These are phyloP conservation scores for Draba incana DNA, from an alignment of 345 rosid genomes.

Conservation along the genomic window DNA sequence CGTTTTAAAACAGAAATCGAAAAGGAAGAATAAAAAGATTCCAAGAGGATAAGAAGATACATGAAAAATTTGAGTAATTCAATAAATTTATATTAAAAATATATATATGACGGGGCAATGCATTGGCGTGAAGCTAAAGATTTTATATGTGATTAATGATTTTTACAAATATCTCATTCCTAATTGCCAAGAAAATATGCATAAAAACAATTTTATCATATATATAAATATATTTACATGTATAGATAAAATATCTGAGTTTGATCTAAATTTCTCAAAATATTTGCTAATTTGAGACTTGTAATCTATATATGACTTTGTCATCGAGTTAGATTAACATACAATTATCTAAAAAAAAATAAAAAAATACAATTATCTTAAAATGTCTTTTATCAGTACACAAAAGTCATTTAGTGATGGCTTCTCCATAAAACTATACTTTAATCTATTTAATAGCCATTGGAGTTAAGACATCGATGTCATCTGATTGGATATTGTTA, in stretches of 20 bases:
- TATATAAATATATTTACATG: background rate
- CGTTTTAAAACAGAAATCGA: background rate
- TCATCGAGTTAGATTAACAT: slow-evolving; percentile 2
- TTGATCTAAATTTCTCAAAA: background rate
- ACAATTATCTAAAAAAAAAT: background rate
- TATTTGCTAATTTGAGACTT: background rate
- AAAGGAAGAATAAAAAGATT: slow-evolving; percentile 9
- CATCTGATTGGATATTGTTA: slow-evolving; percentile 34
- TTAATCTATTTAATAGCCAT: background rate
- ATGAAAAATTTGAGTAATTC: background rate
- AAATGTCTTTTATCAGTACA: slow-evolving; percentile 15
- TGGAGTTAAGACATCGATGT: slow-evolving; percentile 40
- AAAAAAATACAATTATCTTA: slow-evolving; percentile 4
- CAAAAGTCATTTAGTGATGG: slow-evolving; percentile 35
- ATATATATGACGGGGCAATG: slow-evolving; percentile 1
- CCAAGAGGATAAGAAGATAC: slow-evolving; percentile 17
- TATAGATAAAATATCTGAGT: background rate
- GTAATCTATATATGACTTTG: background rate
- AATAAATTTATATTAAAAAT: background rate
- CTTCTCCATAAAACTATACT: slow-evolving; percentile 6
- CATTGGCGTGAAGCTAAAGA: slow-evolving; percentile 32
- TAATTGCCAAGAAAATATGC: background rate
- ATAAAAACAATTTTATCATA: no score
- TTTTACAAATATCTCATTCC: background rate
- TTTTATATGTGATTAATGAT: slow-evolving; percentile 8